Evolutionary conservation across 208 protist genomes (phyloP), one percentile per base, ranked within the genome.

Genomic region (Plasmodiophora brassicae): DNA sequence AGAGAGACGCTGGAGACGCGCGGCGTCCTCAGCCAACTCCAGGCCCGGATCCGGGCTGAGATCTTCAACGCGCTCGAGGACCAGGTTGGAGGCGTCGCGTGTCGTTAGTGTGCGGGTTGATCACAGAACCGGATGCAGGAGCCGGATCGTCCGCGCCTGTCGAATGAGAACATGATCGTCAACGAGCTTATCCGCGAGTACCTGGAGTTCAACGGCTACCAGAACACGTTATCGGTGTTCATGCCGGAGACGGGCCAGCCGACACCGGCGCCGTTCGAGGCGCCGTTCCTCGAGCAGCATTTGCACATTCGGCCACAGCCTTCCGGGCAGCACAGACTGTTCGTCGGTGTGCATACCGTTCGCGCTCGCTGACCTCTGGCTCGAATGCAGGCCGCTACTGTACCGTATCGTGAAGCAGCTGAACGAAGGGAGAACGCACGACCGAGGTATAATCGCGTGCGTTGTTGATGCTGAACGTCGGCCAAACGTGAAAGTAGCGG

Each of bases 131-230:
- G n/a, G n/a, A n/a, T n/a, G n/a, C n/a, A n/a, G n/a, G n/a, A n/a
- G n/a, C n/a, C 8, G 46, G 39, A 43, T 35, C 14, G 38, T 25
- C 93, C 94, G 0, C 90, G 93, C 0, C 88, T 93, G 46, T 95
- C 95, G n/a, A 93, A 95, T 10, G 95, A 97, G 90, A 97, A 97
- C 89, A 88, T 97, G 84, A 91, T 97, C 25, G 91, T 97, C 84
- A 96, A 97, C 90, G 95, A 97, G 89, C 93, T 97, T n/a, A 96
- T 97, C 65, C 94, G 95, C 60, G 95, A 97, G 88, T 97, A 97
- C 88, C 87, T 97, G 14, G 91, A 91, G 20, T 96, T 95, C 89
- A 97, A 96, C 89, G 94, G 95, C 0, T 93, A 96, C 35, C 93
- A 96, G 89, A 94, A 97, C 90, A 94, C 94, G 0, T 89, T 96